Evolutionary conservation across 73 alveolate genomes (phyloP).

Genomic region (Paramecium caudatum): DNA sequence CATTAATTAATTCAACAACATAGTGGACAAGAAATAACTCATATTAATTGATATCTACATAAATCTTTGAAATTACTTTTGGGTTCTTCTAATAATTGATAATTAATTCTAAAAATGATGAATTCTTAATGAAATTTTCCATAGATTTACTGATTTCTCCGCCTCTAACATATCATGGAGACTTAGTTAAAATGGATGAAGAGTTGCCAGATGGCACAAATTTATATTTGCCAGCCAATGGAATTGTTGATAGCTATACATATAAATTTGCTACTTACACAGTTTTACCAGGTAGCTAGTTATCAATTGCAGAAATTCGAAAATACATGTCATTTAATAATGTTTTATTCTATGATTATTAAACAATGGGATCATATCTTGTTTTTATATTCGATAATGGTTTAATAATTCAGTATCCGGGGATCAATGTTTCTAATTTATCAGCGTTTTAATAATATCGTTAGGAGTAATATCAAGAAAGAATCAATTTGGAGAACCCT

Average conservation of each 20-base stretch:
- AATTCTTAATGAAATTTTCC: background rate
- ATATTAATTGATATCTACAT: background rate
- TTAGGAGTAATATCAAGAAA: background rate
- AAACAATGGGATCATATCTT: background rate
- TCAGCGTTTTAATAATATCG: constrained; percentile 20
- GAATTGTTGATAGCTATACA: background rate
- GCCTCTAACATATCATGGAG: background rate
- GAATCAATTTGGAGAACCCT: background rate
- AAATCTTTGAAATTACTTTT: background rate
- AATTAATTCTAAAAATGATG: background rate
- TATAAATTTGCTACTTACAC: background rate
- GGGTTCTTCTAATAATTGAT: background rate
- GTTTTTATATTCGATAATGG: constrained; percentile 62
- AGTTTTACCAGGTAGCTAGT: background rate
- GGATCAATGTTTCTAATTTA: constrained; percentile 28
- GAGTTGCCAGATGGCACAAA: background rate
- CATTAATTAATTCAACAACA: background rate
- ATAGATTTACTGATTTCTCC: background rate
- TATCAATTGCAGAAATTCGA: background rate
- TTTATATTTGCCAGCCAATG: background rate
- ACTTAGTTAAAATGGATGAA: background rate
- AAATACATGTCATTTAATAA: background rate
- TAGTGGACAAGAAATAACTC: background rate
- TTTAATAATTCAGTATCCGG: constrained; percentile 50
- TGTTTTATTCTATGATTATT: background rate